Base-by-base conservation (phyloP, 495 filamentous ascomycete genomes). In the Chaetomium fimeti region DNA sequence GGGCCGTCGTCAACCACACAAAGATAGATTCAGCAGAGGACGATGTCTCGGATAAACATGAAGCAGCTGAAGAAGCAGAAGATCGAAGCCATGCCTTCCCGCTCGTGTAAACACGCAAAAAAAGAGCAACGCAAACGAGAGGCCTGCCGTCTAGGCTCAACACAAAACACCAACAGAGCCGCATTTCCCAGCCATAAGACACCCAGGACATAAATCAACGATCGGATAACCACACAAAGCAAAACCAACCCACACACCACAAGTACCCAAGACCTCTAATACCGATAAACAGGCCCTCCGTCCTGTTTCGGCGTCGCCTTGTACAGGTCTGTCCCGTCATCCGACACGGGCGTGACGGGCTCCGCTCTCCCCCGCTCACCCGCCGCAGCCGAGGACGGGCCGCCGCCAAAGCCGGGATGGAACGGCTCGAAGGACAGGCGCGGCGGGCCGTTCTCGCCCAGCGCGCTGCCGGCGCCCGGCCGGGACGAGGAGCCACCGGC, bases 381-480 rank as follows among this genome's bases (percentile, higher is more conserved):
- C 43, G 38, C 53, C 51, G 57, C 42, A 25, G 32, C 36, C 57
- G 43, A 15, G 5, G 25, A 57, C 55, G 16, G n/a, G 15, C 24
- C 52, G 6, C 63, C 66, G 45, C 72, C 68, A 53, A 83, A 84
- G 1, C 82, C 82, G 5, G 82, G 82, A 66, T 85, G 81, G 62
- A 76, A 85, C 9, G 82, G 82, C 65, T 85, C 82, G 61, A 75
- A 80, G 16, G 70, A 69, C 9, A 80, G 66, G 6, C 74, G 70
- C 6, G 59, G 66, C 0, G 58, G 51, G 12, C 61, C 63, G 45
- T 59, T 52, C 40, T 60, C 58, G 29, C 70, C 69, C 24, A 65
- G 67, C 4, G 62, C 49, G 27, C 24, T 12, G 4, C 24, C 24
- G 15, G 49, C 9, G 0, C 20, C 24, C 11, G 36, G 22, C 9